Evolutionary conservation across 306 rosid genomes (phyloP), one percentile per base, ranked within the genome.

Genomic region (Glycine soja): DNA sequence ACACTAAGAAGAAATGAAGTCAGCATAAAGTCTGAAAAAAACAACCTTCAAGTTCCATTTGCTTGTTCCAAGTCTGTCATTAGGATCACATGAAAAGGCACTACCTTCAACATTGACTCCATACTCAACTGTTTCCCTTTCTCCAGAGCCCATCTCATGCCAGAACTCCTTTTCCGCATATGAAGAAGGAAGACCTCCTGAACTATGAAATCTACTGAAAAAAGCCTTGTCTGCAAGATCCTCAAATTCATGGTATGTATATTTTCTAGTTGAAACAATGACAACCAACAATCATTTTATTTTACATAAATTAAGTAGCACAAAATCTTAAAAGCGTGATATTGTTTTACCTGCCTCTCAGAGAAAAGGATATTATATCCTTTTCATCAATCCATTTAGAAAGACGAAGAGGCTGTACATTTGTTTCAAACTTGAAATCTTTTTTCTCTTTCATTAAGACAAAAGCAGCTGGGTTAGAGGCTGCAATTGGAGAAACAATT

Each of bases 91-190:
- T 84, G 90, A 87, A 63, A 87, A 84, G 11, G 78, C 86, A 81
- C 88, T 84, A 10, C 88, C 86, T 30, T 87, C 88, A 62, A 87
- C 51, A 57, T 81, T 87, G 72, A 87, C 82, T 62, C 88, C 90
- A 77, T 84, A 83, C 9, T 87, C 87, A 18, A 81, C 86, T 8
- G 82, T 69, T 62, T 76, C 74, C 13, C 24, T 77, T 74, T 74
- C 57, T 74, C 86, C 87, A 77, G 52, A 73, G 1, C 9, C 66
- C 86, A 87, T 72, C 63, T 74, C 88, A 15, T 53, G 24, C 90
- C 90, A 84, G 82, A 87, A 87, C 24, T 48, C 75, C 67, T 84
- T 84, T 69, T 84, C 88, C 73, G 84, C 50, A 14, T 56, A 64
- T 3, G 72, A 42, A 81, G 84, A 71, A 77, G 87, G 77, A 74